These are phyloP conservation scores for Suhomyces bribrorum DNA, from an alignment of 1,139 yeast species.

Conservation along the genomic window DNA sequence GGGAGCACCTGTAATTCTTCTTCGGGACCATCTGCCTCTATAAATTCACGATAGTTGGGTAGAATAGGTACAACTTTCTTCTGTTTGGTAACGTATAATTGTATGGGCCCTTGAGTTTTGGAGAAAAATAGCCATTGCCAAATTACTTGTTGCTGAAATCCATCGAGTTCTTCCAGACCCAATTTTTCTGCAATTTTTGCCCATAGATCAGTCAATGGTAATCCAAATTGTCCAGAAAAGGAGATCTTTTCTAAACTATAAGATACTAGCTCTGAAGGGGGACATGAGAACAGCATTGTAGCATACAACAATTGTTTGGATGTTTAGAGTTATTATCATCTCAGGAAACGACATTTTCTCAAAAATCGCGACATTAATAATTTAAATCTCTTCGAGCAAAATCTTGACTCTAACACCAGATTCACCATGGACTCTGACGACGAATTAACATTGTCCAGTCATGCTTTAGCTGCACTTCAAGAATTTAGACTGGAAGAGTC, in stretches of 20 bases:
- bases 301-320: neutral
- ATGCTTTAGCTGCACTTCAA: slow-evolving; percentile 74
- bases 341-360: slow-evolving; percentile 11
- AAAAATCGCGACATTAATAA: neutral
- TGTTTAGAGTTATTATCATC: neutral
- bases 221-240: slow-evolving; percentile 39
- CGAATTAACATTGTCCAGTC: slow-evolving; percentile 56
- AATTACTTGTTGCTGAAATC: slow-evolving; percentile 37
- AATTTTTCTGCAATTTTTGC: slow-evolving; percentile 22
- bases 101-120: slow-evolving; percentile 18
- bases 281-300: slow-evolving; percentile 22
- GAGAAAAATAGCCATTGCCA: slow-evolving; percentile 45
- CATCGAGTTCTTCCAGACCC: slow-evolving; percentile 25
- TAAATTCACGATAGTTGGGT: slow-evolving; percentile 25
- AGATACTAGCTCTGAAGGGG: slow-evolving; percentile 28
- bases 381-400: neutral
- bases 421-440: slow-evolving; percentile 44
- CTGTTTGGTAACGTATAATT: slow-evolving; percentile 22
- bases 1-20: slow-evolving; percentile 30
- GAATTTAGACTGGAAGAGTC: slow-evolving; percentile 72
- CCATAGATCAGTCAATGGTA: slow-evolving; percentile 36
- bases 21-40: slow-evolving; percentile 19
- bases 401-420: neutral
- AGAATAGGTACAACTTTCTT: slow-evolving; percentile 19
- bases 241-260: slow-evolving; percentile 33